Conservation (phyloP, 805 yeast genomes). For the Lipomyces kockii region DNA sequence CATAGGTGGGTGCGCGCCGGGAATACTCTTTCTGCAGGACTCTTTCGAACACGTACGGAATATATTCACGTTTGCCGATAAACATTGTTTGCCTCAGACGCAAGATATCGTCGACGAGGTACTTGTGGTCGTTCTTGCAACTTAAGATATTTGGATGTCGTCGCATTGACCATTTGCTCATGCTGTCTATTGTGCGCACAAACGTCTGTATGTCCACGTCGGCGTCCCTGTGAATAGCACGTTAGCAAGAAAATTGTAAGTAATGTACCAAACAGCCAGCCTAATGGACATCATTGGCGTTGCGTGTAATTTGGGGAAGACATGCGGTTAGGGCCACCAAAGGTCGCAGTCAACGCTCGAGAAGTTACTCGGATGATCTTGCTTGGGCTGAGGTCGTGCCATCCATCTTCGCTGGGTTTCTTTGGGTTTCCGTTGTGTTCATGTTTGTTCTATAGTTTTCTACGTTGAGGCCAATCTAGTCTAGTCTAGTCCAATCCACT, state of each 20-base stretch:
- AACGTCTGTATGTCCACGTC: conserved; percentile 59
- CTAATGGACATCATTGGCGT: too few species aligned
- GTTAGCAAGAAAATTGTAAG: neutral
- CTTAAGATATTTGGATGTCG: conserved; percentile 42
- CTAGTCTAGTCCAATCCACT: too few species aligned
- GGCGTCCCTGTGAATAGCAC: conserved; percentile 44
- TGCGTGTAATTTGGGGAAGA: too few species aligned
- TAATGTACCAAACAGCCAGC: neutral
- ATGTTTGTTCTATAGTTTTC: too few species aligned
- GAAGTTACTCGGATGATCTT: too few species aligned
- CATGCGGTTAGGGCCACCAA: too few species aligned
- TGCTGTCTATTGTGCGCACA: conserved; percentile 52
- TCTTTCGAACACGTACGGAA: conserved; percentile 51
- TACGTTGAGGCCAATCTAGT: too few species aligned
- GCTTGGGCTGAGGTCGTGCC: too few species aligned
- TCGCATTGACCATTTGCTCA: conserved; percentile 55
- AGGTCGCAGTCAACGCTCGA: too few species aligned
- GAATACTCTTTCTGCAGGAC: conserved; percentile 50
- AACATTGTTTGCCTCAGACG: conserved; percentile 60
- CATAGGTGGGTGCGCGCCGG: conserved; percentile 29
- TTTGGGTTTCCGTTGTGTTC: too few species aligned
- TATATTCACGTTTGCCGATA: conserved; percentile 59
- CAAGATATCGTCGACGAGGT: conserved; percentile 53
- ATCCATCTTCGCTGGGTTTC: too few species aligned
- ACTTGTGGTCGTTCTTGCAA: conserved; percentile 65